phyloP scores from a whole-genome alignment of 1,139 yeast genomes.

The Candida sp. region DNA sequence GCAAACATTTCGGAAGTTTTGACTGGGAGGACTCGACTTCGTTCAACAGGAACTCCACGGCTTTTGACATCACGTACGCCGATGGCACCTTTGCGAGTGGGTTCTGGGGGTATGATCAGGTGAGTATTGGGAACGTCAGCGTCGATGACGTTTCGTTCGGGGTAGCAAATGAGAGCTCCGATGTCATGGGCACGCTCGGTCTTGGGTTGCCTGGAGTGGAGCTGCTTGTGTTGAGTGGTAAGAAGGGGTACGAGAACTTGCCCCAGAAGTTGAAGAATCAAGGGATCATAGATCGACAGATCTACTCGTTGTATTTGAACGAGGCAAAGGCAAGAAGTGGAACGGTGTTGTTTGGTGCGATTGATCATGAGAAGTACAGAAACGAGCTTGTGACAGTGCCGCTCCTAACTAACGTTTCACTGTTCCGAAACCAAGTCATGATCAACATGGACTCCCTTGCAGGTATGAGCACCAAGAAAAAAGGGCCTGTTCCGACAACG shows the following conservation, averaged over 20 bases:
- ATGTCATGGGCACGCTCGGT: slow-evolving; percentile 21
- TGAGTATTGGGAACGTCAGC: slow-evolving; percentile 14
- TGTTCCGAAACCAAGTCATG: background rate
- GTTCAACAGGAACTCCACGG: slow-evolving; percentile 9
- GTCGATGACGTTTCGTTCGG: slow-evolving; percentile 26
- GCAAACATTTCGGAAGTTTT: slow-evolving; percentile 5
- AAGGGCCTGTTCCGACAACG: background rate
- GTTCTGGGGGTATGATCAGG: slow-evolving; percentile 56
- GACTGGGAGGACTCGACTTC: slow-evolving; percentile 14
- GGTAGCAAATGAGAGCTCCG: slow-evolving; percentile 13
- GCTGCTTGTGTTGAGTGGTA: slow-evolving; percentile 3
- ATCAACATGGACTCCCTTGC: background rate
- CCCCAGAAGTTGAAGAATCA: slow-evolving; percentile 29
- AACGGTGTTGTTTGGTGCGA: slow-evolving; percentile 30
- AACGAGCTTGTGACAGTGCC: slow-evolving; percentile 16
- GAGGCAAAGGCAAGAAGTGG: slow-evolving; percentile 23
- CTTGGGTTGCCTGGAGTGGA: slow-evolving; percentile 18
- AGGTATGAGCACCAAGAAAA: background rate
- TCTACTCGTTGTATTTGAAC: slow-evolving; percentile 38
- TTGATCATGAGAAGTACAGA: slow-evolving; percentile 27
- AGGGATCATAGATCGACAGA: slow-evolving; percentile 52
- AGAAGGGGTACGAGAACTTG: slow-evolving; percentile 28
- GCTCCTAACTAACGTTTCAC: background rate
- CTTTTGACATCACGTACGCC: slow-evolving; percentile 12
- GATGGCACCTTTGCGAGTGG: slow-evolving; percentile 40